A percentile compares a stretch with the other conserved stretches of the same genome.
Evolutionary conservation across 2,329 filamentous ascomycete species (phyloP).

Genomic region (Lachnellula subtilissima): DNA sequence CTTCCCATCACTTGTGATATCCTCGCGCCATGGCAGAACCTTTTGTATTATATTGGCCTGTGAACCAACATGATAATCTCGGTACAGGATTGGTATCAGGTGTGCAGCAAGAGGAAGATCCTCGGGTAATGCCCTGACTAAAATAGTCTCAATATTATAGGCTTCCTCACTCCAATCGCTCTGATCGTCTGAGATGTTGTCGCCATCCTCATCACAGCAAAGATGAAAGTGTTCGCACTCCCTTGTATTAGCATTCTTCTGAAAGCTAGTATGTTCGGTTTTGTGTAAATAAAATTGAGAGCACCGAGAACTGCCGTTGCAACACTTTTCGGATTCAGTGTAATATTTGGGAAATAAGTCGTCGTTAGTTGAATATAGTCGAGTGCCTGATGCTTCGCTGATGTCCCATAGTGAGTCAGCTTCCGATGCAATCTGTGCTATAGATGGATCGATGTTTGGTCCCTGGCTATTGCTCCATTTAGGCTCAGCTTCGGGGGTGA

Average conservation of each 20-base stretch:
- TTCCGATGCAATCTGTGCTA: not conserved
- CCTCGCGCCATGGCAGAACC: conserved; percentile 2
- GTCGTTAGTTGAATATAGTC: not conserved
- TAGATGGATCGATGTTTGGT: not conserved
- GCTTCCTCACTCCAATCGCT: not conserved
- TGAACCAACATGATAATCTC: not conserved
- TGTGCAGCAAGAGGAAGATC: conserved; percentile 1
- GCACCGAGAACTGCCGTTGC: not conserved
- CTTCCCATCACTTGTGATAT: not conserved
- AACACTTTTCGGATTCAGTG: not conserved
- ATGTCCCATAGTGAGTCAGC: not conserved
- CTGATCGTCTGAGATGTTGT: not conserved
- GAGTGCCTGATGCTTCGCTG: not conserved
- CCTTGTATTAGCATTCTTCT: not conserved
- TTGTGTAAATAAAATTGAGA: not conserved
- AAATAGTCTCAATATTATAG: not conserved
- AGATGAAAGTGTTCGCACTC: not conserved
- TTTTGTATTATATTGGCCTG: not conserved
- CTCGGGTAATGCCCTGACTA: not conserved
- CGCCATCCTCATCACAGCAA: not conserved
- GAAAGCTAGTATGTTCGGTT: not conserved
- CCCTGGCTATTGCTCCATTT: not conserved
- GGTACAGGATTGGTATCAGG: conserved; percentile 1
- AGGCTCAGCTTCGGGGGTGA: not conserved
- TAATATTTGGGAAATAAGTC: not conserved